Base-by-base conservation (phyloP, 2,329 filamentous ascomycete genomes). In the Cylindrodendrum hubeiense region DNA sequence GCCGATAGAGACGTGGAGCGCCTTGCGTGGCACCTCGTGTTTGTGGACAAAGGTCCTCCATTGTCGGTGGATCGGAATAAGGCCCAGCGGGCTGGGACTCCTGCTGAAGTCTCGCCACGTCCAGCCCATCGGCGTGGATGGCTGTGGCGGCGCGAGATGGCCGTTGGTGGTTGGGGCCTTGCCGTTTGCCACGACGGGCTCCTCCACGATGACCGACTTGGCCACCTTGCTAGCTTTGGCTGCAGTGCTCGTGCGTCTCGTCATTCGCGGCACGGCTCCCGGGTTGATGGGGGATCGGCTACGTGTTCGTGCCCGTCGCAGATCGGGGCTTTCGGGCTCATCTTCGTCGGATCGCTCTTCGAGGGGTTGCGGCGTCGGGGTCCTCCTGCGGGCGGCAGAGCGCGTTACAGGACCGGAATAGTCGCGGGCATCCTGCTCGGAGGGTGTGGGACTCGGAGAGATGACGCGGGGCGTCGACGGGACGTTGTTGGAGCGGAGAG, bases 1-100 rank as follows among this genome's bases (percentile, higher is more conserved):
- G 59, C 96, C 96, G 77, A 99, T 99, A 51, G 95, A 98, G 62
- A 98, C 93, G 79, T 99, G 96, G 39, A 99, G 86, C 43, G 90
- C 84, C 80, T 99, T 99, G 74, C 96, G 91, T 10, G 96, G 96
- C 57, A 99, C 95, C 82, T 99, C 96, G 80, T 99, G 95, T 75
- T 94, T 94, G 86, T 99, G 96, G 68, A 97, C 93, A 76, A 99
- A 94, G 28, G 88, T 92, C 73, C 94, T 89, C 88, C 96, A 99
- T 77, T 96, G 92, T 66, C 93, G 87, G 79, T 99, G 96, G 74
- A 99, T 95, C 3, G 96, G 96, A 66, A 99, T 99, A 52, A 98
- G 86, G 9, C 96, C 96, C 5, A 98, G 86, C 10, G 96, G 96
- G 74, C 93, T 97, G 3, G 96, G 96, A 72, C 94, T 97, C 68